Evolutionary conservation across 169 alveolate genomes (phyloP), one percentile per base, ranked within the genome.

Genomic region (Plasmodium coatneyi): DNA sequence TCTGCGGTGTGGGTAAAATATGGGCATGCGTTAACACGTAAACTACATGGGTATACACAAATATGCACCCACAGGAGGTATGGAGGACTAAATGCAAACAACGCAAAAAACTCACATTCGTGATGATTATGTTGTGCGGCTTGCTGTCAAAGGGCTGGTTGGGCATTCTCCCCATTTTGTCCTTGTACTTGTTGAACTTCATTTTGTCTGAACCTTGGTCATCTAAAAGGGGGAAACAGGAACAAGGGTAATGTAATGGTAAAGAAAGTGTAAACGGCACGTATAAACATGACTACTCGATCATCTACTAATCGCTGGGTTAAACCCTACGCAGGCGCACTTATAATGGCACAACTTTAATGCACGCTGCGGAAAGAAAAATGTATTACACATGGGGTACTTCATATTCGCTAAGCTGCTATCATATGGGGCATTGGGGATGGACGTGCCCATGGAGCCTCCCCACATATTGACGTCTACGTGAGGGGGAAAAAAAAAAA

Each of bases 71-170:
- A 16, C n/a, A 39, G 22, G 71, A 2, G 76, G 22, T 2, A 28
- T 14, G 16, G n/a, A 66, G 54, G 36, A 3, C 14, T 36, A 82
- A 22, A 82, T 56, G 79, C 10, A 54, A 1, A 25, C 12, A 54
- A 81, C 12, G 22, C 22, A 41, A 30, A 43, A 14, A 72, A 72
- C 84, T 86, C 19, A 86, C 93, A 86, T 86, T 86, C 80, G 93
- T 86, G 60, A 86, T 71, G 49, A 86, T 86, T 86, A 86, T 86
- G 71, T 86, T 86, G 43, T 86, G 93, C 5, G 93, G 93, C 70
- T 46, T 86, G 39, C 66, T 41, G 43, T 74, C 93, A 84, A 19
- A 71, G 32, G 74, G 10, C n/a, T 43, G 74, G 54, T 41, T 84
- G 36, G 39, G 19, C 80, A 86, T 86, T 54, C 84, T 86, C 5